These are phyloP conservation scores for Avena insularis DNA, from an alignment of 176 grass and related monocot genomes.

Conservation along the genomic window DNA sequence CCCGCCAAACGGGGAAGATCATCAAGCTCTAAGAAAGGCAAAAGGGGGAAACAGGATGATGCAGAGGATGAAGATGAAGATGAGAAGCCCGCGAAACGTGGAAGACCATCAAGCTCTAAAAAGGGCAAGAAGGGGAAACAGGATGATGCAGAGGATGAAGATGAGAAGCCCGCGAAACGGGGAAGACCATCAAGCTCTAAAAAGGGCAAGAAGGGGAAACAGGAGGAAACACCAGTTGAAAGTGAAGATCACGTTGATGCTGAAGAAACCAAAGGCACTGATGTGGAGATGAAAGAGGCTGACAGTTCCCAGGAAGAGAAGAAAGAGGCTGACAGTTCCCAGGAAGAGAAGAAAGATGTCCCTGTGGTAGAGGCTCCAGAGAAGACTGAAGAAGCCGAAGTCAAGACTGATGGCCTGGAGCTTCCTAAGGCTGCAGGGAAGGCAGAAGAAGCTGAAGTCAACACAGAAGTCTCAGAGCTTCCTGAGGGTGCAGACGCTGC, in stretches of 20 bases:
- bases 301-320: constrained; percentile 49
- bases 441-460: constrained; percentile 22
- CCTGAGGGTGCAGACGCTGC: not conserved
- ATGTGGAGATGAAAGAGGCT: constrained; percentile 68
- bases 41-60: constrained; percentile 49
- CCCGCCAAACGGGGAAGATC: constrained; percentile 46
- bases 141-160: constrained; percentile 39
- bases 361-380: not conserved
- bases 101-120: constrained; percentile 45
- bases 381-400: constrained; percentile 41
- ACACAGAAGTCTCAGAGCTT: not conserved
- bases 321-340: constrained; percentile 25
- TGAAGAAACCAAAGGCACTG: constrained; percentile 41
- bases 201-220: constrained; percentile 47
- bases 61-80: constrained; percentile 44
- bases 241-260: constrained; percentile 32
- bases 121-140: constrained; percentile 49
- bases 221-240: constrained; percentile 31
- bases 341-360: constrained; percentile 47
- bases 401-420: not conserved
- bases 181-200: constrained; percentile 46
- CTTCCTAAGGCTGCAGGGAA: not conserved
- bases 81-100: constrained; percentile 57
- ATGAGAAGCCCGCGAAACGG: constrained; percentile 57
- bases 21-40: constrained; percentile 45